A percentile compares a stretch with the other conserved stretches of the same genome.
These are phyloP conservation scores for Penicillium palitans DNA, from an alignment of 2,329 filamentous ascomycete genomes.

Conservation along the genomic window DNA sequence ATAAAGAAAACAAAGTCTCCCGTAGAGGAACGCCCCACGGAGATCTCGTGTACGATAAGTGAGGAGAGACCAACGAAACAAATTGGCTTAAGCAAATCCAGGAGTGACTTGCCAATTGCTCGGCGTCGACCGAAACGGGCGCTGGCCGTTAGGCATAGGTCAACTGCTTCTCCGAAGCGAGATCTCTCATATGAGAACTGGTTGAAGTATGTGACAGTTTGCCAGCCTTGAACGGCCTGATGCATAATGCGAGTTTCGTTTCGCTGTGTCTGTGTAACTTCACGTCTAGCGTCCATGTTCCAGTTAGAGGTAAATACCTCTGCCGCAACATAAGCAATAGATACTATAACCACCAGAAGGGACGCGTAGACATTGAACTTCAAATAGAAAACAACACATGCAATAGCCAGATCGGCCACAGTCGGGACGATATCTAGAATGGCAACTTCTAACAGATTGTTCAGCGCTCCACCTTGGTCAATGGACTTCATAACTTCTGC, in stretches of 20 bases:
- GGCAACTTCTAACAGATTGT: constrained; percentile 59
- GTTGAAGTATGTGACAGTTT: constrained; percentile 59
- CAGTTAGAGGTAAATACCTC: constrained; percentile 40
- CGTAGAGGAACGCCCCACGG: constrained; percentile 49
- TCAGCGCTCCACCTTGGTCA: constrained; percentile 62
- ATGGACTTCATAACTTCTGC: constrained; percentile 65
- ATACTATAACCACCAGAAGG: constrained; percentile 48
- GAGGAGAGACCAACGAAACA: constrained; percentile 47
- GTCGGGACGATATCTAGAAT: constrained; percentile 62
- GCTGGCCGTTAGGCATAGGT: background rate
- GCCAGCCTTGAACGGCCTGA: constrained; percentile 60
- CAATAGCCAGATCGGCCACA: constrained; percentile 45
- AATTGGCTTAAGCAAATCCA: constrained; percentile 48
- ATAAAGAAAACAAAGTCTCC: constrained; percentile 64
- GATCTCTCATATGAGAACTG: constrained; percentile 54
- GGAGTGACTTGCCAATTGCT: constrained; percentile 6
- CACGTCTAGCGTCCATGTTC: constrained; percentile 43
- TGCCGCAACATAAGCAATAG: constrained; percentile 54
- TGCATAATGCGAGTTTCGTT: constrained; percentile 56
- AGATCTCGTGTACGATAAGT: constrained; percentile 55
- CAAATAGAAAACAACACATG: constrained; percentile 50
- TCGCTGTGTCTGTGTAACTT: constrained; percentile 44
- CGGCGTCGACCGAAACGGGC: constrained; percentile 1
- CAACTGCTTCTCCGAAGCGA: constrained; percentile 41
- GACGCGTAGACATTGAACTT: constrained; percentile 63